Evolutionary conservation across 1,284 basidiomycete species (phyloP), one percentile per base, ranked within the genome.

Genomic region (Tilletia setariae): DNA sequence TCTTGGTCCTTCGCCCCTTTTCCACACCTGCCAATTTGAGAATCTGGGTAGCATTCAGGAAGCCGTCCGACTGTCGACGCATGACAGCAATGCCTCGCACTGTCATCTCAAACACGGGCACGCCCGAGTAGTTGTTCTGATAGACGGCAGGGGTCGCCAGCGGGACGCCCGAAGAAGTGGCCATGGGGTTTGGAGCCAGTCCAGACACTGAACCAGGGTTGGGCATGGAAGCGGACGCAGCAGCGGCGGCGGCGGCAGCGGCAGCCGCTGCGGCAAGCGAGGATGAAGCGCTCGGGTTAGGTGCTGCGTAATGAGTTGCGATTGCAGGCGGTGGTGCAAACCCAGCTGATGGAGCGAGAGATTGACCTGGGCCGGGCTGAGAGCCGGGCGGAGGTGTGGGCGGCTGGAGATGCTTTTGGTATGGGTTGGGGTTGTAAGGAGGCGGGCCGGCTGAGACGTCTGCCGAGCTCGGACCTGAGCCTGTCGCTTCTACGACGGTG

Each of bases 21-120:
- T 96, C 93, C 70, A 98, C 91, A 51, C 96, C 96, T 8, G 96
- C 96, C 51, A 98, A 94, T 84, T 99, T 99, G 79, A 98, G 89
- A 73, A 99, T 97, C 84, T 98, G 96, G 6, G 96, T 98, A 74
- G 95, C 95, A 85, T 99, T 98, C 76, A 87, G 82, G 84, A 88
- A 98, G 76, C 92, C 93, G 85, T 98, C 96, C 62, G 89, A 88
- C 76, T 94, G 88, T 79, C 96, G 86, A 69, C 95, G 90, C 96
- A 99, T 99, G 76, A 98, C 95, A 1, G 94, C 94, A 80, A 98
- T 97, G 66, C 94, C 94, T 78, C 96, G 88, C 73, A 98, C 91
- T 74, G 83, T 84, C 72, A 85, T 79, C 70, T 85, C 84, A 74
- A 82, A 84, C 49, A 85, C 84, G 40, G 84, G 83, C 0, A 84